Evolutionary conservation across 345 rosid species (phyloP), one percentile per base, ranked within the genome.

Genomic region (Dovyalis caffra): DNA sequence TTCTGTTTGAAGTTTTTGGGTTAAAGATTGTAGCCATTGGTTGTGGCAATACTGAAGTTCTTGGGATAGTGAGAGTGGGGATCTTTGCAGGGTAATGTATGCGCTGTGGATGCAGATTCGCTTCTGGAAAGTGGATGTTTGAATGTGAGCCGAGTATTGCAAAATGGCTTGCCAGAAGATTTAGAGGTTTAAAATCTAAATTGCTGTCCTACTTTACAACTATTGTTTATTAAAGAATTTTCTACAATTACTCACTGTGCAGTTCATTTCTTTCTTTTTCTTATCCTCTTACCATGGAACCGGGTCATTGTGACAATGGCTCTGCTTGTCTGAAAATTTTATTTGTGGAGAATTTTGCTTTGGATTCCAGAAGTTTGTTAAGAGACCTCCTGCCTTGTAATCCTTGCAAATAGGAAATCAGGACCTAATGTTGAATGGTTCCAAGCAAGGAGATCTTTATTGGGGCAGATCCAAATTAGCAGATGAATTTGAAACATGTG

Each of bases 81-180:
- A 62, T 74, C 85, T 83, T 87, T 82, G 84, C 91, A 91, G 92
- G 90, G 79, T 72, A 82, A 69, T 21, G 68, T 60, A 35, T 72
- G 72, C 47, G 69, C 77, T 77, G 74, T 83, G 37, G 85, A 78
- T 69, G 83, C 79, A 47, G 84, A 72, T 71, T 74, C 84, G 18
- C 58, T 76, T 68, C 65, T 72, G 77, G 90, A 80, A 65, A 88
- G 71, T 74, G 85, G 77, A 32, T 84, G 81, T 73, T 66, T 80
- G 79, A 78, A 78, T 81, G 68, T 77, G 11, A 66, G 53, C 28
- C 51, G 77, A 71, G 82, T 74, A 32, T 73, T 82, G 72, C 86
- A 77, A 74, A 84, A 80, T 67, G 74, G 77, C 85, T 74, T 82
- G 81, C 77, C 82, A 3, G 90, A 83, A 72, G 88, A 85, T 76